A percentile compares a stretch with the other conserved stretches of the same genome.
Evolutionary conservation across 2,329 filamentous ascomycete species (phyloP).

Genomic region (Didymella pinodella): DNA sequence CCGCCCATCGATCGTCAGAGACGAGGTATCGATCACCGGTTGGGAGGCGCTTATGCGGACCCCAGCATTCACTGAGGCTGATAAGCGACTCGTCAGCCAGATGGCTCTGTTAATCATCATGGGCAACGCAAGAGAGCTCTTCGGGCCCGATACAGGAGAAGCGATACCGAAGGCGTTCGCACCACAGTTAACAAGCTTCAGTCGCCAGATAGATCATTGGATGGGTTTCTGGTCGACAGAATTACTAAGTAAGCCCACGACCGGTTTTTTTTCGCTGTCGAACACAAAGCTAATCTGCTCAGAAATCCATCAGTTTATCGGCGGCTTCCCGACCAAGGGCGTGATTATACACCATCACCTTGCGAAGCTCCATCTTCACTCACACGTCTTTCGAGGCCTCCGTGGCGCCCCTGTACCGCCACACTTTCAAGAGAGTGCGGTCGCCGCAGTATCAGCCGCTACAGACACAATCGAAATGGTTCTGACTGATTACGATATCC

Average conservation of each 20-base stretch:
- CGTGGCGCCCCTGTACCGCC: constrained; percentile 58
- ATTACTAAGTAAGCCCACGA: constrained; percentile 51
- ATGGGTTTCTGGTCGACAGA: constrained; percentile 58
- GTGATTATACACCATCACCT: constrained; percentile 63
- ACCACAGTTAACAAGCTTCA: constrained; percentile 57
- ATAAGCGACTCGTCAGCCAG: constrained; percentile 65
- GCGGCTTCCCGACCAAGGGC: constrained; percentile 60
- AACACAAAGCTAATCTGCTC: constrained; percentile 28
- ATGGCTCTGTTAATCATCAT: constrained; percentile 67
- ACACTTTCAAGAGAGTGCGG: constrained; percentile 57
- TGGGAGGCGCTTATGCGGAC: constrained; percentile 65
- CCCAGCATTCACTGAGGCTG: constrained; percentile 61
- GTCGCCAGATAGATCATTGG: constrained; percentile 59
- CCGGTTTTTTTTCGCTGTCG: background rate
- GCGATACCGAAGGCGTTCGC: constrained; percentile 61
- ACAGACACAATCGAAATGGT: constrained; percentile 57
- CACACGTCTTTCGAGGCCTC: constrained; percentile 58
- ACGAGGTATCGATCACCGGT: constrained; percentile 65
- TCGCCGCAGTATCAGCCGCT: constrained; percentile 59
- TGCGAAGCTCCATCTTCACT: constrained; percentile 62
- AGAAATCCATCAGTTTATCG: constrained; percentile 57
- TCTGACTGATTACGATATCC: constrained; percentile 54
- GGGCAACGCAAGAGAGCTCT: constrained; percentile 62
- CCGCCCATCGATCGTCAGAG: constrained; percentile 65
- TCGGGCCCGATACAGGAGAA: constrained; percentile 64